A percentile compares a stretch with the other conserved stretches of the same genome.
Conservation (phyloP, 345 rosid genomes). For the Streptanthus diversifolius region DNA sequence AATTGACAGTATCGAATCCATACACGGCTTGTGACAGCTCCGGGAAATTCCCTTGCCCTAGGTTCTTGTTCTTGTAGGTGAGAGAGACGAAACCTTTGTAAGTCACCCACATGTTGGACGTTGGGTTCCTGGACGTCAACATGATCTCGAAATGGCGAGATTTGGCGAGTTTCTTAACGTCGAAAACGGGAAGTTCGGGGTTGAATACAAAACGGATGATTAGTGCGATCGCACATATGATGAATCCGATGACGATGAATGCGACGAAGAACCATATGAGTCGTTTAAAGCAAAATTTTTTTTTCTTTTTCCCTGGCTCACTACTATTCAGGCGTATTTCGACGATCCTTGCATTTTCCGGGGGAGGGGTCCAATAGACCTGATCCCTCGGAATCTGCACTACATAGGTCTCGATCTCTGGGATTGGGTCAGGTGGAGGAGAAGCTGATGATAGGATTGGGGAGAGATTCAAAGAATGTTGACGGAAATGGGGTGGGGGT, state of each 20-base stretch:
- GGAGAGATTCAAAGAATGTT: conserved; percentile 11
- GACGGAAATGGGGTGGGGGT: conserved; percentile 23
- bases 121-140: conserved; percentile 19
- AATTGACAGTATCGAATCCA: neutral
- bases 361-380: conserved; percentile 58
- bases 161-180: conserved; percentile 1
- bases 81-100: conserved; percentile 19
- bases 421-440: conserved; percentile 13
- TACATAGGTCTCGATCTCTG: conserved; percentile 44
- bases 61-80: conserved; percentile 5
- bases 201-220: conserved; percentile 10
- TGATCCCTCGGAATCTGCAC: conserved; percentile 60
- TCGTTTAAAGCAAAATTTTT: neutral
- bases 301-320: neutral
- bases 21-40: neutral
- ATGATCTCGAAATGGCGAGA: conserved; percentile 6
- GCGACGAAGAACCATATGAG: neutral
- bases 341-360: conserved; percentile 32
- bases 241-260: conserved; percentile 6
- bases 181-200: conserved; percentile 14
- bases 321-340: conserved; percentile 16
- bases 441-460: neutral
- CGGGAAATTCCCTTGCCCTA: conserved; percentile 10
- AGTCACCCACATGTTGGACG: conserved; percentile 21
- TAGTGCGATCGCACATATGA: neutral